Base-by-base conservation (phyloP, 2,329 filamentous ascomycete genomes). In the Chaetothyriales sp. region DNA sequence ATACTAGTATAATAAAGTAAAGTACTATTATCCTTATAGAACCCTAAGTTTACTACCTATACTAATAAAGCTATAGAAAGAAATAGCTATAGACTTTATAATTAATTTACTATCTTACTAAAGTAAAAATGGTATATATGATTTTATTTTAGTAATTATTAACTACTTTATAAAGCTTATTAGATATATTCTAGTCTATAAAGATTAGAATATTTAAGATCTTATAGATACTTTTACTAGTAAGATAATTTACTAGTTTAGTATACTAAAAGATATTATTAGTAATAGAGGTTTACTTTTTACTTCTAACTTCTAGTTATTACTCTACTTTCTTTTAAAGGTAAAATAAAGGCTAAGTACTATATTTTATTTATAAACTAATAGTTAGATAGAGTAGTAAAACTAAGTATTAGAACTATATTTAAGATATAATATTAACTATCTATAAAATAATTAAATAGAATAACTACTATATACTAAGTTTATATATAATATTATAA, bases 321-420 rank as follows among this genome's bases (percentile, higher is more conserved):
- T 15, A 1, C 19, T 56, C 44, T 48, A 44, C 29, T 44, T 45
- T 10, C 28, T 20, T 4, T 22, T 54, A 47, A 45, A 15, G n/a
- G 51, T 43, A 29, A 50, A 52, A 22, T 15, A 45, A 28, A 49
- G 50, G 25, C 44, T 56, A 25, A 50, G 29, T 19, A 56, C 25
- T 2, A 25, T 29, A 7, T 56, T 54, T 50, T 33, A 55, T 48
- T 44, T 18, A 4, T 47, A 55, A 43, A 55, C 45, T 2, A 19
- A 55, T 47, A 43, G 48, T 40, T 43, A 53, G 43, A 55, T 18
- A 2, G 46, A 55, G 48, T 5, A 44, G 25, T 48, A 25, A 28
- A 55, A 55, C 46, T 44, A 55, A 46, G 49, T 28, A 7, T 18
- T 55, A 18, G 40, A 55, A 48, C 29, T 46, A 19, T 55, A 55